Evolutionary conservation across 2,329 filamentous ascomycete genomes (phyloP).

Genomic region (Penicillium freii): DNA sequence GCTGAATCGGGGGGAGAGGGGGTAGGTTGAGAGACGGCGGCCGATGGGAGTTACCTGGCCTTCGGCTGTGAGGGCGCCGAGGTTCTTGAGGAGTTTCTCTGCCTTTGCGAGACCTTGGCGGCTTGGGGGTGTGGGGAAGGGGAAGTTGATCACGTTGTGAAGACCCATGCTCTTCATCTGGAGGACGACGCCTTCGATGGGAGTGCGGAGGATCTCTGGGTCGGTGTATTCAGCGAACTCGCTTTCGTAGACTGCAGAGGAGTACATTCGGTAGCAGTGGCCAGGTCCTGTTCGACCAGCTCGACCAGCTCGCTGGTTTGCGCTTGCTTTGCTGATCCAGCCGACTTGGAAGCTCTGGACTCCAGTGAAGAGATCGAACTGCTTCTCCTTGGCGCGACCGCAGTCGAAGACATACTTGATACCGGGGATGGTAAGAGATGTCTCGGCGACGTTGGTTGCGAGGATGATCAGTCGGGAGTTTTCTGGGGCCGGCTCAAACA

Average conservation of each 20-base stretch:
- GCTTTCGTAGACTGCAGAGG: conserved; percentile 83
- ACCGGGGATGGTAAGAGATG: conserved; percentile 91
- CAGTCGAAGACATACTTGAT: conserved; percentile 96
- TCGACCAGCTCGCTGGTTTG: conserved; percentile 85
- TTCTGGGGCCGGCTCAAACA: conserved; percentile 82
- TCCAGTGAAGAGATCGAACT: conserved; percentile 80
- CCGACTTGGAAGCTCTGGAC: conserved; percentile 94
- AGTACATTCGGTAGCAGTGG: conserved; percentile 93
- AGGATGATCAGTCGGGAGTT: conserved; percentile 82
- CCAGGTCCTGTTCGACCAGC: conserved; percentile 93
- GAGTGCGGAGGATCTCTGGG: conserved; percentile 85
- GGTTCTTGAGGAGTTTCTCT: conserved; percentile 79
- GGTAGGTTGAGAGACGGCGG: conserved; percentile 80
- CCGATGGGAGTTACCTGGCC: conserved; percentile 79
- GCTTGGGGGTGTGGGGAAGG: conserved; percentile 89
- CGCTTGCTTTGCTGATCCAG: conserved; percentile 97
- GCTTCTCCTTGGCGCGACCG: conserved; percentile 86
- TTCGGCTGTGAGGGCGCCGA: conserved; percentile 71
- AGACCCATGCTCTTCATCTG: conserved; percentile 95
- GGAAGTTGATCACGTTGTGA: conserved; percentile 86
- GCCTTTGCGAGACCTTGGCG: conserved; percentile 73
- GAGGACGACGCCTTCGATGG: conserved; percentile 87
- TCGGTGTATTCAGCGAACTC: conserved; percentile 84
- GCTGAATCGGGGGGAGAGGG: conserved; percentile 83
- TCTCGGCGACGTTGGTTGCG: conserved; percentile 96